Evolutionary conservation across 805 yeast genomes (phyloP).

Genomic region (Schizosaccharomyces osmophilus): DNA sequence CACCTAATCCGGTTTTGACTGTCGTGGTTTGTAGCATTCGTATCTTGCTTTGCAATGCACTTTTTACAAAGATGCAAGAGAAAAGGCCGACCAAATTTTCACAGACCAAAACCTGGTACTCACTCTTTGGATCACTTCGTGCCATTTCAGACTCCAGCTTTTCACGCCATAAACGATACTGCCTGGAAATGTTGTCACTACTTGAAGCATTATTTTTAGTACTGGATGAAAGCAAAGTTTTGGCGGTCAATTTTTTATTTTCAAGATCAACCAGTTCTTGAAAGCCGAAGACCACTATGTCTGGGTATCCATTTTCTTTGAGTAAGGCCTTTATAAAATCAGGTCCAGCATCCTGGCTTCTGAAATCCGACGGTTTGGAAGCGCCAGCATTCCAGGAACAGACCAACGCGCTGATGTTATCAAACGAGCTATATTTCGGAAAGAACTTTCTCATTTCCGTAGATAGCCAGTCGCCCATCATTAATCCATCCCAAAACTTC

Average conservation of each 20-base stretch:
- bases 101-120: slow-evolving; percentile 36
- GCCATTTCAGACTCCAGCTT: slow-evolving; percentile 7
- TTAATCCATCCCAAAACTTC: slow-evolving; percentile 15
- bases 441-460: slow-evolving; percentile 11
- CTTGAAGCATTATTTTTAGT: slow-evolving; percentile 23
- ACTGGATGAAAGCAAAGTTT: slow-evolving; percentile 21
- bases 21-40: slow-evolving; percentile 42
- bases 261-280: slow-evolving; percentile 80
- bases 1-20: slow-evolving; percentile 85
- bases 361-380: slow-evolving; percentile 13
- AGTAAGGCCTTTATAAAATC: slow-evolving; percentile 8
- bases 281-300: slow-evolving; percentile 57
- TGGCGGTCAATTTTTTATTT: slow-evolving; percentile 59
- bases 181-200: slow-evolving; percentile 17
- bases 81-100: slow-evolving; percentile 75
- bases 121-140: slow-evolving; percentile 12
- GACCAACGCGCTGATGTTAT: slow-evolving; percentile 12
- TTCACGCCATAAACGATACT: slow-evolving; percentile 14
- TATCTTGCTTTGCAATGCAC: slow-evolving; percentile 26
- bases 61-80: slow-evolving; percentile 39
- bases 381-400: slow-evolving; percentile 22
- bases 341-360: slow-evolving; percentile 6
- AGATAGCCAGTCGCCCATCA: slow-evolving; percentile 14
- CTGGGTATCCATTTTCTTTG: slow-evolving; percentile 22
- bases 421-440: slow-evolving; percentile 11